phyloP scores from a whole-genome alignment of 2,329 filamentous ascomycete species.

The Diplodia intermedia region DNA sequence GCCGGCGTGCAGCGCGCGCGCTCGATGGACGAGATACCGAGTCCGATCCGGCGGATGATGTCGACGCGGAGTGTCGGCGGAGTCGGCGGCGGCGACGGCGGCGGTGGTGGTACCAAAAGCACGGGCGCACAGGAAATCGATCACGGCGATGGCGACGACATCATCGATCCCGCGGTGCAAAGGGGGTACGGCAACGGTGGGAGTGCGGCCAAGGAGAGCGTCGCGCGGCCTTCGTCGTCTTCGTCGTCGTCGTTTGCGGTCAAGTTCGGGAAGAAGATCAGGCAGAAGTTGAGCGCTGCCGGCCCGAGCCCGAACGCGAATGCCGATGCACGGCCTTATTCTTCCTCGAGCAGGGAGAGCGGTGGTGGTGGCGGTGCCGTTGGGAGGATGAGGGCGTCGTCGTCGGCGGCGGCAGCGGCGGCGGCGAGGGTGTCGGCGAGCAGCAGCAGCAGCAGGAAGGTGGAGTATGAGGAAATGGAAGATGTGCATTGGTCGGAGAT shows the following conservation, averaged over 20 bases:
- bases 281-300: constrained; percentile 3
- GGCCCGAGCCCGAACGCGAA: background rate
- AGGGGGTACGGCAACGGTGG: background rate
- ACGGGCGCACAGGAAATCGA: background rate
- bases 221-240: background rate
- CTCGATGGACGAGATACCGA: constrained; percentile 25
- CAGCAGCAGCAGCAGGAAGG: background rate
- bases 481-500: constrained; percentile 33
- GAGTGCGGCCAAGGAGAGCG: background rate
- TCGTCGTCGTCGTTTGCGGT: background rate
- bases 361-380: background rate
- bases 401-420: too few species aligned
- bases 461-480: constrained; percentile 30
- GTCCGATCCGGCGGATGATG: constrained; percentile 15
- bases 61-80: constrained; percentile 21
- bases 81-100: too few species aligned
- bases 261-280: constrained; percentile 29
- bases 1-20: constrained; percentile 9
- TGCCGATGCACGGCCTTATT: background rate
- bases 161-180: background rate
- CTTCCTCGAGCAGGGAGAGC: constrained; percentile 2
- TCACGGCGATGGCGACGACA: background rate
- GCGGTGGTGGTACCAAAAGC: background rate
- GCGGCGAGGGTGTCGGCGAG: too few species aligned
- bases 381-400: background rate